phyloP scores from a whole-genome alignment of 768 basidiomycete species.

The Cystobasidium onofrii region DNA sequence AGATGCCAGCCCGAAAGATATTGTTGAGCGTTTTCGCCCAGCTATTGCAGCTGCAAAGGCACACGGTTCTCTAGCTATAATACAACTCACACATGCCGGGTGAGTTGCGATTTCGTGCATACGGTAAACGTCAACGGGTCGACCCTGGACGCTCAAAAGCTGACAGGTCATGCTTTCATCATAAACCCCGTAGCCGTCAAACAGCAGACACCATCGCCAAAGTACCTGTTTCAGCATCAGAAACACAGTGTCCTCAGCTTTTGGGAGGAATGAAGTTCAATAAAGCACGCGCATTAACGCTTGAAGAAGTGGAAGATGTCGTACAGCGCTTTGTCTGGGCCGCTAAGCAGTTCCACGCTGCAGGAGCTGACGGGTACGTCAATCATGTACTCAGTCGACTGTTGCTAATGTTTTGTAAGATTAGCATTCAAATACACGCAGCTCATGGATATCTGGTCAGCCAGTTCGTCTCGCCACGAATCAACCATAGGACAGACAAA shows the following conservation, averaged over 20 bases:
- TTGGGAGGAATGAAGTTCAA: slow-evolving; percentile 47
- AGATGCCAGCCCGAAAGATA: slow-evolving; percentile 32
- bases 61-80: slow-evolving; percentile 40
- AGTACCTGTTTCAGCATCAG: slow-evolving; percentile 39
- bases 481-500: slow-evolving; percentile 47
- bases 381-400: no score
- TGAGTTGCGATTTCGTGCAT: not conserved
- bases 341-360: slow-evolving; percentile 56
- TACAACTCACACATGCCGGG: slow-evolving; percentile 44
- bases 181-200: not conserved
- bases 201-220: slow-evolving; percentile 36
- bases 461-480: slow-evolving; percentile 45
- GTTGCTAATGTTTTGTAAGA: no score
- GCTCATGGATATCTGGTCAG: slow-evolving; percentile 42
- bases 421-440: slow-evolving; percentile 26
- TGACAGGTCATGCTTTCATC: no score
- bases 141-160: no score
- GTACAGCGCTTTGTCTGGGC: slow-evolving; percentile 61
- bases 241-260: slow-evolving; percentile 39
- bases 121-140: no score
- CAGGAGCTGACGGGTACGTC: slow-evolving; percentile 70
- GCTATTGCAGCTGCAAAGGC: slow-evolving; percentile 42
- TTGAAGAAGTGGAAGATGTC: slow-evolving; percentile 56
- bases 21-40: slow-evolving; percentile 41
- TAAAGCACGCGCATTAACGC: slow-evolving; percentile 45